These are phyloP conservation scores for Athelia psychrophila DNA, from an alignment of 1,284 basidiomycete species.

Conservation along the genomic window DNA sequence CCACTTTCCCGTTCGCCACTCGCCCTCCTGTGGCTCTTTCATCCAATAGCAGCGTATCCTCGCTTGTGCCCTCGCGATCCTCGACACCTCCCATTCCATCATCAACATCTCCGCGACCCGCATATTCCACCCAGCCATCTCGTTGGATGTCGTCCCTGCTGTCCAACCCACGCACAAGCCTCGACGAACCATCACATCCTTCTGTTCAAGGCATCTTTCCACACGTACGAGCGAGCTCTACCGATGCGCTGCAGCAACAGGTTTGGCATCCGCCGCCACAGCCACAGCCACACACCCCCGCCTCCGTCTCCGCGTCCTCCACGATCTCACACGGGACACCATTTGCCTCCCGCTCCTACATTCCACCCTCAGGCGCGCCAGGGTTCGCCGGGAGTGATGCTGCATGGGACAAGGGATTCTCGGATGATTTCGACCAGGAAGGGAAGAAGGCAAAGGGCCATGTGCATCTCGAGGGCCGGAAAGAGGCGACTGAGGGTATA, in stretches of 20 bases:
- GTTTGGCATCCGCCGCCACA: neutral
- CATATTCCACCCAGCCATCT: neutral
- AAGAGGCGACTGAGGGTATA: conserved; percentile 53
- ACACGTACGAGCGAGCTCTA: neutral
- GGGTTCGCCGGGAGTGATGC: conserved; percentile 15
- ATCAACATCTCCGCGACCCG: neutral
- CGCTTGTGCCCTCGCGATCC: neutral
- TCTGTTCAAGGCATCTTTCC: neutral
- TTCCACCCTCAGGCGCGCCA: neutral
- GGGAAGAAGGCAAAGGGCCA: conserved; percentile 34
- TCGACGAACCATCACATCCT: neutral
- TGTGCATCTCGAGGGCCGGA: conserved; percentile 50
- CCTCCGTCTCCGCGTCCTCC: neutral
- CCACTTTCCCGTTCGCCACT: neutral
- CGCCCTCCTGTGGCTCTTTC: neutral
- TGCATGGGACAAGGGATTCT: conserved; percentile 29
- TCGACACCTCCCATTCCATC: neutral
- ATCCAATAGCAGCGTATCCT: neutral
- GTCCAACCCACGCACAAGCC: neutral
- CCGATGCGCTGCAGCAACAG: neutral
- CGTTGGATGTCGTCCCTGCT: neutral
- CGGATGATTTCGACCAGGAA: conserved; percentile 25
- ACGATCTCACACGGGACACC: conserved; percentile 1
- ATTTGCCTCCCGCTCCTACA: neutral
- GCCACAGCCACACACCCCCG: neutral